These are phyloP conservation scores for Kazachstania viticola DNA, from an alignment of 805 yeast species.

Conservation along the genomic window DNA sequence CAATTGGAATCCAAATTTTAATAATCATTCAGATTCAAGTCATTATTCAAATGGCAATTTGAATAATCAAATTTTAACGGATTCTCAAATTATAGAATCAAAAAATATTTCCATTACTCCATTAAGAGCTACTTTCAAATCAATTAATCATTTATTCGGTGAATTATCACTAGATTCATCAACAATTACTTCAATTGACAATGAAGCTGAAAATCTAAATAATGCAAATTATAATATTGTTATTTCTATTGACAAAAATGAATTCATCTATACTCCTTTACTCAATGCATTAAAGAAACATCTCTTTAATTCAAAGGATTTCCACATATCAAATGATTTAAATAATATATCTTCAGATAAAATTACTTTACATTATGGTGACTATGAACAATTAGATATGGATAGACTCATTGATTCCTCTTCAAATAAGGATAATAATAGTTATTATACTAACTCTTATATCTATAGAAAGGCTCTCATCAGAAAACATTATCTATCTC, in stretches of 20 bases:
- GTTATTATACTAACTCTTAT: conserved; percentile 66
- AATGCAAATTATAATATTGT: conserved; percentile 3
- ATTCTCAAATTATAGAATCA: conserved; percentile 56
- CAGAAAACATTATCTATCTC: conserved; percentile 80
- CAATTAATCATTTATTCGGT: conserved; percentile 12
- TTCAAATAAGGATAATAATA: conserved; percentile 5
- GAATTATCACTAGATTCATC: conserved; percentile 4
- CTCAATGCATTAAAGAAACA: conserved; percentile 20
- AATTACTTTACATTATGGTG: conserved; percentile 67
- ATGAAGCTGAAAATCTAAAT: background rate
- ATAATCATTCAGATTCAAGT: conserved; percentile 24
- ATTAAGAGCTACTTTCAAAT: conserved; percentile 57
- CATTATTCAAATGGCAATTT: conserved; percentile 15
- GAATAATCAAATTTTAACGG: conserved; percentile 21
- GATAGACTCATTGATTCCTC: conserved; percentile 36
- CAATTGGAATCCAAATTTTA: conserved; percentile 79
- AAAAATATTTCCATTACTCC: conserved; percentile 63
- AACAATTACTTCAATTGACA: conserved; percentile 3
- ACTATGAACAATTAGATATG: conserved; percentile 78
- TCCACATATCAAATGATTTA: conserved; percentile 23
- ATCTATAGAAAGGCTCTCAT: conserved; percentile 84
- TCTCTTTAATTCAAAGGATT: conserved; percentile 26
- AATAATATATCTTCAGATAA: conserved; percentile 6
- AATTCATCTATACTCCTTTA: conserved; percentile 34
- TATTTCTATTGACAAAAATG: conserved; percentile 26